phyloP scores from a whole-genome alignment of 2,329 filamentous ascomycete species.

The Colletotrichum salicis region DNA sequence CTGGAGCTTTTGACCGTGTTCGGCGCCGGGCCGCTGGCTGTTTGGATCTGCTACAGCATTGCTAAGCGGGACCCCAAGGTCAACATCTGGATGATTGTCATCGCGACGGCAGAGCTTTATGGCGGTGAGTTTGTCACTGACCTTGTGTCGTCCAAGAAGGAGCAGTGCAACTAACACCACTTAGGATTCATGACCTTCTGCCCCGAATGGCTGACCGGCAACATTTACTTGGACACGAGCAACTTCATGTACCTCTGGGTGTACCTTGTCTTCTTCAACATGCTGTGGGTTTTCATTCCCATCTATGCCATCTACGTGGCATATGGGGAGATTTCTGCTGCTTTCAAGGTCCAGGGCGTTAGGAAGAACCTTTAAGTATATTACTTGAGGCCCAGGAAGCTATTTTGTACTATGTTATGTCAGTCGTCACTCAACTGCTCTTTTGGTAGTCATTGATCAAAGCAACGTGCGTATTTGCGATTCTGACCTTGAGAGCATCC shows the following conservation, averaged over 20 bases:
- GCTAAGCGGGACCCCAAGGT: slow-evolving; percentile 63
- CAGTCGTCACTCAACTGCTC: no score
- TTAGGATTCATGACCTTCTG: slow-evolving; percentile 77
- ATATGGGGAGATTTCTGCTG: slow-evolving; percentile 64
- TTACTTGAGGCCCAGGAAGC: not conserved
- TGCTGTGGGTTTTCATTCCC: slow-evolving; percentile 73
- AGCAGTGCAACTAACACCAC: not conserved
- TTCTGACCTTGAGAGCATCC: no score
- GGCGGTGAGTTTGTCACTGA: slow-evolving; percentile 58
- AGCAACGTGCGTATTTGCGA: not conserved
- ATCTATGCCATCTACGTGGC: slow-evolving; percentile 68
- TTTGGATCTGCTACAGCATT: slow-evolving; percentile 70
- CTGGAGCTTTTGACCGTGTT: slow-evolving; percentile 75
- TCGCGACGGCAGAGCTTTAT: slow-evolving; percentile 75
- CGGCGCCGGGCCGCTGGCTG: slow-evolving; percentile 68
- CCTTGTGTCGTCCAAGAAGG: no score
- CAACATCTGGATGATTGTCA: slow-evolving; percentile 71
- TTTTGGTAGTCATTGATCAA: no score
- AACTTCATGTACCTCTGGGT: slow-evolving; percentile 77
- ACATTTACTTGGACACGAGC: slow-evolving; percentile 69
- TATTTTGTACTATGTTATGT: not conserved
- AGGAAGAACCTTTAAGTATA: slow-evolving; percentile 43
- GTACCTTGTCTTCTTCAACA: slow-evolving; percentile 76
- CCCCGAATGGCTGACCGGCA: slow-evolving; percentile 74
- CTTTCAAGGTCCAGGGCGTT: slow-evolving; percentile 53